A percentile compares a stretch with the other conserved stretches of the same genome.
Evolutionary conservation across 192 early-diverging fungal species (phyloP).

Genomic region (Backusella tarrabulga): DNA sequence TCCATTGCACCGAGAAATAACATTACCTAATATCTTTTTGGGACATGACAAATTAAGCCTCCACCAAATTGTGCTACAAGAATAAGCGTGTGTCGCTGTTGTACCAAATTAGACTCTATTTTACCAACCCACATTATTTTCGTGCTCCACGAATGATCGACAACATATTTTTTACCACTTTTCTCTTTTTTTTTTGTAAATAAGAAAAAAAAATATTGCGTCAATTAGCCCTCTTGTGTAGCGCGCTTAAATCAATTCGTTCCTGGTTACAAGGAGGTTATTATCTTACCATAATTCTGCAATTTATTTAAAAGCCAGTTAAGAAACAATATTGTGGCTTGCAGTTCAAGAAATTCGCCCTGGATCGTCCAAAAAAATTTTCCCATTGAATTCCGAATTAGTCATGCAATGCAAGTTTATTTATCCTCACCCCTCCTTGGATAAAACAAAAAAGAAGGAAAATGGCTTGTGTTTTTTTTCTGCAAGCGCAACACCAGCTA

Average conservation of each 20-base stretch:
- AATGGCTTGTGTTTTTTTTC: neutral
- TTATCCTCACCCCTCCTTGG: neutral
- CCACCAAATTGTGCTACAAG: neutral
- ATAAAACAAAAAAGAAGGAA: neutral
- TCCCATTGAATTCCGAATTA: neutral
- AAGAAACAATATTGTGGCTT: neutral
- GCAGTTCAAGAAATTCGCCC: neutral
- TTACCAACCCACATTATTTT: neutral
- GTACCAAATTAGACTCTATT: neutral
- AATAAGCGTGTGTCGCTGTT: neutral
- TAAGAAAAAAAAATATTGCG: neutral
- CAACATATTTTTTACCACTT: neutral
- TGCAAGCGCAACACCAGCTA: neutral
- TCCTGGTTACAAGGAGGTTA: neutral
- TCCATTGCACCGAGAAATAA: neutral
- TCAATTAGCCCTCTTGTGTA: neutral
- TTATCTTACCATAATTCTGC: neutral
- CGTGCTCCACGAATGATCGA: neutral
- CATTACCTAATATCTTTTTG: neutral
- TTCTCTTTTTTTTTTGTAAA: neutral
- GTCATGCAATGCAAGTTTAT: slow-evolving; percentile 1
- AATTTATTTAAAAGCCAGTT: neutral
- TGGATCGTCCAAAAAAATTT: neutral
- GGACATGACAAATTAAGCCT: neutral
- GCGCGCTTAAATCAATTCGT: neutral